phyloP scores from a whole-genome alignment of 176 grass and related monocot genomes.

The Panicum miliaceum region DNA sequence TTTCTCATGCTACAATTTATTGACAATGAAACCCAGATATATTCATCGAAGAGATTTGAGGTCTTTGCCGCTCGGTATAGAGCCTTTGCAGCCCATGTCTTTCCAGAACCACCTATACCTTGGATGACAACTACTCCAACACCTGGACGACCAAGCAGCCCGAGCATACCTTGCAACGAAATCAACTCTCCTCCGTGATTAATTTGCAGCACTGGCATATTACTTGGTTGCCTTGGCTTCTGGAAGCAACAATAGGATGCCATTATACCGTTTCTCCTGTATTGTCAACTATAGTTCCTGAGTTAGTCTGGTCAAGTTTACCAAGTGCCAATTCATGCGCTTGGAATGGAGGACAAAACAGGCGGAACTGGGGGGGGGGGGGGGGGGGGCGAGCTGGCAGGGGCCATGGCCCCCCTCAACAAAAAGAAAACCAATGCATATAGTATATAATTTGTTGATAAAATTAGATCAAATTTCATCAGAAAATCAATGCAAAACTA shows the following conservation, averaged over 20 bases:
- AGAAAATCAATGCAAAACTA: too few relatives aligned
- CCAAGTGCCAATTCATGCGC: neutral
- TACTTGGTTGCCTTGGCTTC: neutral
- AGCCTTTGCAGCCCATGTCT: constrained; percentile 47
- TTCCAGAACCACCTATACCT: constrained; percentile 31
- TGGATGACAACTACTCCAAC: constrained; percentile 27
- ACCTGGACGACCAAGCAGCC: neutral
- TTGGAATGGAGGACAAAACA: neutral
- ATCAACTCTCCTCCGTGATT: neutral
- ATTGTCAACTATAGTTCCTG: neutral
- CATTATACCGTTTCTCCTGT: neutral
- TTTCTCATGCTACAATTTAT: neutral
- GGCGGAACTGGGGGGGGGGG: too few relatives aligned
- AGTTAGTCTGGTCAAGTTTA: neutral
- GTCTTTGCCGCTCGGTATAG: neutral
- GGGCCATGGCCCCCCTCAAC: too few relatives aligned
- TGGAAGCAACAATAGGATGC: constrained; percentile 11
- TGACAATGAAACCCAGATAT: constrained; percentile 35
- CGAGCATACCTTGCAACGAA: constrained; percentile 20
- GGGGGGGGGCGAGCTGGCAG: too few relatives aligned
- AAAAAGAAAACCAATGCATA: too few relatives aligned
- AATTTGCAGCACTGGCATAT: rapidly evolving
- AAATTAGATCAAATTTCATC: too few relatives aligned
- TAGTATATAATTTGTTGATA: too few relatives aligned
- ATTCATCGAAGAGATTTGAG: neutral